Conservation (phyloP, 2,329 filamentous ascomycete genomes). For the Graphilbum ipis-grandicollis region DNA sequence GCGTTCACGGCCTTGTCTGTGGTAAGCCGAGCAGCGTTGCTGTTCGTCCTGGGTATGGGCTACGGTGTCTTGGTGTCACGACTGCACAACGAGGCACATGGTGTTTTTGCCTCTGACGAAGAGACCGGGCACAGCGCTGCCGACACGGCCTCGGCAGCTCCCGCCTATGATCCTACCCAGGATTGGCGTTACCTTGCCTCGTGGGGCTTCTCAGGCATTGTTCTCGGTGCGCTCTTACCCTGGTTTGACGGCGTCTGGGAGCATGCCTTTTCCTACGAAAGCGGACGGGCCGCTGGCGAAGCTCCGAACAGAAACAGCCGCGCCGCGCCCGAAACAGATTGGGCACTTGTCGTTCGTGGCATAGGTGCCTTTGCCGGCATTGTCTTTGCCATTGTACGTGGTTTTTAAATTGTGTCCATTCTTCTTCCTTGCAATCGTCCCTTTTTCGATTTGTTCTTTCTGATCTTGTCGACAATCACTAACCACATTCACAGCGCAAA, state of each 20-base stretch:
- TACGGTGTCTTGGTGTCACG: conserved; percentile 73
- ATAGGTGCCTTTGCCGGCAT: conserved; percentile 45
- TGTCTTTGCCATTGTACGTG: conserved; percentile 57
- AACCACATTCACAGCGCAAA: conserved; percentile 42
- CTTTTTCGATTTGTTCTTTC: not conserved
- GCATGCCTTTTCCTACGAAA: conserved; percentile 20
- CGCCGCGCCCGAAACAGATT: conserved; percentile 40
- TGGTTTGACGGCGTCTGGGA: conserved; percentile 70
- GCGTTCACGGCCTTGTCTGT: conserved; percentile 29
- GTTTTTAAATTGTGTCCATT: too few species aligned
- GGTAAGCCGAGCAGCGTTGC: conserved; percentile 37
- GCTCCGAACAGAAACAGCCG: conserved; percentile 11
- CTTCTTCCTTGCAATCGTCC: too few species aligned
- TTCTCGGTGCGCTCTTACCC: conserved; percentile 63
- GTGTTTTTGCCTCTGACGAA: not conserved
- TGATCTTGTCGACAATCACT: not conserved
- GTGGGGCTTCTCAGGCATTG: conserved; percentile 69
- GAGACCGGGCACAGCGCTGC: conserved; percentile 22
- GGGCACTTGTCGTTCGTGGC: conserved; percentile 46
- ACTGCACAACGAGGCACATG: conserved; percentile 47
- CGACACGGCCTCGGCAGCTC: conserved; percentile 1
- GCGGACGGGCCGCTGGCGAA: conserved; percentile 6
- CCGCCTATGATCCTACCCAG: conserved; percentile 12
- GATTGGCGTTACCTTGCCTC: conserved; percentile 54
- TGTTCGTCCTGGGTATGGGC: conserved; percentile 64